Percentiles rank a stretch among this genome's conserved stretches.
Conservation (phyloP, 2,329 filamentous ascomycete species). For the Camillea tinctor region DNA sequence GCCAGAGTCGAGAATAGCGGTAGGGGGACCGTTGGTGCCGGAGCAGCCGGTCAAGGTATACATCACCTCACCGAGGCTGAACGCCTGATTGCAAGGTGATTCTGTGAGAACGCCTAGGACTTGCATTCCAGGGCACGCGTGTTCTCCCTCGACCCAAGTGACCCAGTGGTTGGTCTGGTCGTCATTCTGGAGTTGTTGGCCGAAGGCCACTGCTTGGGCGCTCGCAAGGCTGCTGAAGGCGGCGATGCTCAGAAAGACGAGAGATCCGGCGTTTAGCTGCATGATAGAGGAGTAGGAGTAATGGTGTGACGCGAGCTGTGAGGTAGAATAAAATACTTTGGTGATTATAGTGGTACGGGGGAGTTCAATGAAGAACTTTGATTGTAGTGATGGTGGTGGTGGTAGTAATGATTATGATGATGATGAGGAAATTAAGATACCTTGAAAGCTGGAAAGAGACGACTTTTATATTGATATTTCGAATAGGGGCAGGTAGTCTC, state of each 20-base stretch:
- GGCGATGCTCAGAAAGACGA: conserved; percentile 13
- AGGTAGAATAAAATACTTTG: conserved; percentile 5
- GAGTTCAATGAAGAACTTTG: neutral
- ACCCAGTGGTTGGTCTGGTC: conserved; percentile 22
- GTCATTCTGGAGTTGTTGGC: conserved; percentile 13
- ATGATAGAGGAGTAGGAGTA: conserved; percentile 4
- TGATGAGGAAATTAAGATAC: conserved; percentile 1
- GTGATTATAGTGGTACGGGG: neutral
- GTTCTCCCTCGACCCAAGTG: conserved; percentile 9
- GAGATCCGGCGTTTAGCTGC: conserved; percentile 8
- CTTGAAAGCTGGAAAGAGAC: conserved; percentile 1
- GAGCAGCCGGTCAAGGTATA: conserved; percentile 14
- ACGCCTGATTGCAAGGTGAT: conserved; percentile 9
- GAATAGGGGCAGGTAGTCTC: neutral
- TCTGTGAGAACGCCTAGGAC: conserved; percentile 10
- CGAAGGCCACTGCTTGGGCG: conserved; percentile 9
- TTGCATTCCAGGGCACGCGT: conserved; percentile 12
- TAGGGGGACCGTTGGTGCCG: conserved; percentile 7
- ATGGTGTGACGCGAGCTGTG: neutral
- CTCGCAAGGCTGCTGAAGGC: conserved; percentile 13
- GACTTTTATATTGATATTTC: conserved; percentile 6
- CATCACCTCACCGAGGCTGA: conserved; percentile 11
- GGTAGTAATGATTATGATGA: conserved; percentile 1
- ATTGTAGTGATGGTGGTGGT: neutral
- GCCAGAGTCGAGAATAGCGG: conserved; percentile 13